phyloP scores from a whole-genome alignment of 305 asterid genomes.

The Euphrasia arctica region DNA sequence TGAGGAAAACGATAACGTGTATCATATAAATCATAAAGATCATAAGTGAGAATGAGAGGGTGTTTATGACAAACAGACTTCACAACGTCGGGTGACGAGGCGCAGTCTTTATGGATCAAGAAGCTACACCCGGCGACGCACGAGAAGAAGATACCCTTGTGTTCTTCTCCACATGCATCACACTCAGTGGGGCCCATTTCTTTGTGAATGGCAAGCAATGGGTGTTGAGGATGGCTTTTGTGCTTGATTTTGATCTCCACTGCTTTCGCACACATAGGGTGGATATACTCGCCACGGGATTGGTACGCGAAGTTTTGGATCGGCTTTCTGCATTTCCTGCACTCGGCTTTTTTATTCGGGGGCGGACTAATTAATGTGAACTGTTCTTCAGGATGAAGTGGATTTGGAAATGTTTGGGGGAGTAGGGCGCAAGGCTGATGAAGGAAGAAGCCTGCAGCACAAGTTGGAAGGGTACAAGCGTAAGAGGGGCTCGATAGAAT shows the following conservation, averaged over 20 bases:
- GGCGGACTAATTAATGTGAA: neutral
- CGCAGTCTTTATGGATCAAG: neutral
- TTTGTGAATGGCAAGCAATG: neutral
- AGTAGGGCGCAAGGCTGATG: neutral
- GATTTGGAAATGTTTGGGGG: neutral
- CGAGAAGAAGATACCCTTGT: neutral
- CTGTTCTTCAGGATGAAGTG: neutral
- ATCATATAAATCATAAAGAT: neutral
- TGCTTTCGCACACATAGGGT: neutral
- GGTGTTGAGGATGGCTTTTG: neutral
- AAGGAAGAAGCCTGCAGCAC: neutral
- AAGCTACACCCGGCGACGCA: neutral
- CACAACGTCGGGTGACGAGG: neutral
- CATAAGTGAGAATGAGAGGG: neutral
- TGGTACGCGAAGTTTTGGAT: neutral
- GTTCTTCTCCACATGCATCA: neutral
- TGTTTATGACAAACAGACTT: neutral
- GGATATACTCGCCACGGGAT: neutral
- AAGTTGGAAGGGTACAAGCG: neutral
- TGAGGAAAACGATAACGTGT: neutral
- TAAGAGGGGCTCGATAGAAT: neutral
- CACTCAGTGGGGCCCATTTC: neutral
- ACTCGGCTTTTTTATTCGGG: neutral
- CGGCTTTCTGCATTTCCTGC: neutral
- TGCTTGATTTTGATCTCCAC: neutral